Evolutionary conservation across 345 rosid species (phyloP).

Genomic region (Corchorus olitorius): DNA sequence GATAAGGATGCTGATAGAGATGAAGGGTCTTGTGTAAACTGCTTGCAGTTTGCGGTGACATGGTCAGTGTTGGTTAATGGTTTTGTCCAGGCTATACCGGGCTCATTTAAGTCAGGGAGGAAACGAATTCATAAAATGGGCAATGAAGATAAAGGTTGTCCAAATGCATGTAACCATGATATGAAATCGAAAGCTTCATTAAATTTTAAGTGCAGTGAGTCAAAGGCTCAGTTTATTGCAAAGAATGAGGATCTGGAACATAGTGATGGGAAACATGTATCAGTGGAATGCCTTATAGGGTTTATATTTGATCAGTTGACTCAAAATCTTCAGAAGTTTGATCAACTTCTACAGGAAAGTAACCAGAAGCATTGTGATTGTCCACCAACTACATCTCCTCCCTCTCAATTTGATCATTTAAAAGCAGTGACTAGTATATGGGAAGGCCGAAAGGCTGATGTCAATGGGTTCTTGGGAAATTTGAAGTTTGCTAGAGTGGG

Average conservation of each 20-base stretch:
- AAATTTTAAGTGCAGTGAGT: slow-evolving; percentile 30
- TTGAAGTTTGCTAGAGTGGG: slow-evolving; percentile 91
- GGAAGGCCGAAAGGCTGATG: slow-evolving; percentile 77
- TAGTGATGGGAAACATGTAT: slow-evolving; percentile 33
- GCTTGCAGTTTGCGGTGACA: slow-evolving; percentile 60
- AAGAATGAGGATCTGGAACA: slow-evolving; percentile 22
- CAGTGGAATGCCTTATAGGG: slow-evolving; percentile 50
- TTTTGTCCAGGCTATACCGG: slow-evolving; percentile 55
- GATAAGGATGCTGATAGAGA: slow-evolving; percentile 37
- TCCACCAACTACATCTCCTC: slow-evolving; percentile 19
- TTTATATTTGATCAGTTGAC: slow-evolving; percentile 51
- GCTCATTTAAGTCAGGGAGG: slow-evolving; percentile 47
- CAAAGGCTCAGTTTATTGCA: slow-evolving; percentile 16
- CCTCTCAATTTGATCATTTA: slow-evolving; percentile 48
- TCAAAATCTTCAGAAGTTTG: slow-evolving; percentile 57
- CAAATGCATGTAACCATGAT: slow-evolving; percentile 21
- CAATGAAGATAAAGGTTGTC: slow-evolving; percentile 33
- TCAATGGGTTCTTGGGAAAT: slow-evolving; percentile 82
- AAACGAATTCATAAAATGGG: slow-evolving; percentile 41
- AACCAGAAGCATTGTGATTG: slow-evolving; percentile 20
- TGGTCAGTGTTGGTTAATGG: slow-evolving; percentile 60
- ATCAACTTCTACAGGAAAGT: slow-evolving; percentile 40
- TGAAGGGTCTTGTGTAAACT: slow-evolving; percentile 51
- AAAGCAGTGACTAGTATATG: slow-evolving; percentile 57
- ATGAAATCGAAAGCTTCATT: slow-evolving; percentile 25